These are phyloP conservation scores for Starmera caribaea DNA, from an alignment of 805 yeast species.

Conservation along the genomic window DNA sequence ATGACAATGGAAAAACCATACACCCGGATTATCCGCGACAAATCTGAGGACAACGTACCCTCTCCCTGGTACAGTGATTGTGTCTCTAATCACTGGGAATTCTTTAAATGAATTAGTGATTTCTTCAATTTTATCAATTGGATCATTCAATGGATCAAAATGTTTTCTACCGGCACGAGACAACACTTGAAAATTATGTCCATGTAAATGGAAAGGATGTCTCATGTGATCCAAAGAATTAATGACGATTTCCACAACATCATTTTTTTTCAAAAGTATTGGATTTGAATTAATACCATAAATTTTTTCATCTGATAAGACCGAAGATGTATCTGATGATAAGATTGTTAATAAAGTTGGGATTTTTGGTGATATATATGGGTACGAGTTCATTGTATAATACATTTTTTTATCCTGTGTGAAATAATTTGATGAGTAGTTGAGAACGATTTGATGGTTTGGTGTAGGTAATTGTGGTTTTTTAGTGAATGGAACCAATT, in stretches of 20 bases:
- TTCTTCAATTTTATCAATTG: neutral
- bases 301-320: constrained; percentile 39
- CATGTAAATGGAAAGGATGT: constrained; percentile 74
- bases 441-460: constrained; percentile 44
- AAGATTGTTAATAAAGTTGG: constrained; percentile 61
- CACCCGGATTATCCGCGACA: constrained; percentile 80
- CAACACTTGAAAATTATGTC: constrained; percentile 59
- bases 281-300: constrained; percentile 68
- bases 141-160: constrained; percentile 10
- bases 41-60: constrained; percentile 63
- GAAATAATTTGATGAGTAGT: constrained; percentile 49
- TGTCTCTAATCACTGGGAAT: constrained; percentile 59
- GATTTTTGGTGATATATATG: constrained; percentile 57
- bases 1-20: constrained; percentile 93
- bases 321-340: constrained; percentile 40
- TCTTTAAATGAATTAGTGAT: constrained; percentile 29
- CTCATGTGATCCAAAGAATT: constrained; percentile 73
- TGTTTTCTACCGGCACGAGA: constrained; percentile 33
- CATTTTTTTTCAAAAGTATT: constrained; percentile 47
- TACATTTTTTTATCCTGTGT: constrained; percentile 53
- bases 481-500: constrained; percentile 26
- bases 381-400: constrained; percentile 59
- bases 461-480: constrained; percentile 37
- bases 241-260: constrained; percentile 63
- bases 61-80: constrained; percentile 56